These are phyloP conservation scores for Ophiognomonia clavigignenti-juglandacearum DNA, from an alignment of 2,329 filamentous ascomycete species.

Conservation along the genomic window DNA sequence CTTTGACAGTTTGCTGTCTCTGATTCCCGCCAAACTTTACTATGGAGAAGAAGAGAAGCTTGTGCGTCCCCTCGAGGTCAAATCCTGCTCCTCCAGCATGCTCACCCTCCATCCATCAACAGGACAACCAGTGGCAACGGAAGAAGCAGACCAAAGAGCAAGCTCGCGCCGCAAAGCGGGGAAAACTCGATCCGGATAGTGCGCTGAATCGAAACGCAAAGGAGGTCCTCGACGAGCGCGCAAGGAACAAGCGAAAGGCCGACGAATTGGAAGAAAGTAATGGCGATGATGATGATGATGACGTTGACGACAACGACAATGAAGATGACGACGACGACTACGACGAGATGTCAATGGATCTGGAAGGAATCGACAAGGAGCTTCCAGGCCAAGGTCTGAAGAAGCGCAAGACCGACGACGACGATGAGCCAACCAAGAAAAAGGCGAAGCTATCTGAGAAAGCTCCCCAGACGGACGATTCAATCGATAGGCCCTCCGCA, in stretches of 20 bases:
- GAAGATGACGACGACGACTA: too few species aligned
- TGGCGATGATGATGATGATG: constrained; percentile 36
- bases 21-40: constrained; percentile 88
- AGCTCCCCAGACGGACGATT: constrained; percentile 21
- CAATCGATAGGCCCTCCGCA: constrained; percentile 16
- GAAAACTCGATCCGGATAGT: constrained; percentile 87
- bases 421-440: constrained; percentile 45
- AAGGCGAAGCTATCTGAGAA: constrained; percentile 41
- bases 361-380: constrained; percentile 54
- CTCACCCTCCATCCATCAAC: constrained; percentile 18
- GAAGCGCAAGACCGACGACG: constrained; percentile 32
- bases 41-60: constrained; percentile 72
- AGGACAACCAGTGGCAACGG: constrained; percentile 84
- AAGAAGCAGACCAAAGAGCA: constrained; percentile 96
- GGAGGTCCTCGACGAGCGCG: constrained; percentile 82
- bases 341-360: constrained; percentile 34
- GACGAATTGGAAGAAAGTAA: constrained; percentile 54
- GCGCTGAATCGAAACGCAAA: constrained; percentile 76
- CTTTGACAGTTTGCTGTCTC: constrained; percentile 79
- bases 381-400: constrained; percentile 61
- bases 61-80: constrained; percentile 57
- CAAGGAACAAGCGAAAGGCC: constrained; percentile 74
- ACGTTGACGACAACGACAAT: constrained; percentile 38
- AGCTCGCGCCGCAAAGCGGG: constrained; percentile 74
- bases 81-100: neutral